Evolutionary conservation across 768 basidiomycete species (phyloP), one percentile per base, ranked within the genome.

Genomic region (Coprinellus aureogranulatus): DNA sequence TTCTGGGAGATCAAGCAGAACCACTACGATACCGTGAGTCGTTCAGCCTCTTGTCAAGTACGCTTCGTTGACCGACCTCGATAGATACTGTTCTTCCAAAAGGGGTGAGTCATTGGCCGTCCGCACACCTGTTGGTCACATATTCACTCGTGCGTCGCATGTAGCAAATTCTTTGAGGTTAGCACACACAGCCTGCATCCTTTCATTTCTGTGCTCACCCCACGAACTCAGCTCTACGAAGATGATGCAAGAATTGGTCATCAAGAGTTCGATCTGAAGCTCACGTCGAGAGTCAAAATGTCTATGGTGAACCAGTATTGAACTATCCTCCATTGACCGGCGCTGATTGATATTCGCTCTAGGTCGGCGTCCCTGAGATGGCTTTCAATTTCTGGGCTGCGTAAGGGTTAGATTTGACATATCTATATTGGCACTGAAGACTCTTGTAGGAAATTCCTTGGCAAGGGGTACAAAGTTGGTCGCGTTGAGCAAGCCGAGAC

Each of bases 401-500:
- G 86, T 90, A 71, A 81, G 6, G 10, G 41, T 41, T 25, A 52
- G 20, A 41, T 26, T 41, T 22, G 53, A 1, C 30, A 48, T 41
- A 34, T 30, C 18, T 6, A 45, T 48, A 16, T 37, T 28, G 23
- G 18, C n/a, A 34, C 34, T 14, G 8, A 6, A 14, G 14, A 34
- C 34, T 34, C 34, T 34, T 14, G 34, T 34, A 90, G 88, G 2
- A 93, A 92, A 76, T 93, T 93, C 63, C 81, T 93, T 26, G 91
- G 85, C 3, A 89, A 90, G 78, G 91, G 92, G 0, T 90, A 94
- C 74, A 95, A 95, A 72, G 92, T 99, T 53, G 97, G 97, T 6
- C 87, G 92, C 12, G 97, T 99, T 18, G 96, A 98, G 67, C 97
- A 99, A 71, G 86, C 89, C 0, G 97, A 99, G 75, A 99, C 97